Evolutionary conservation across 2,329 filamentous ascomycete species (phyloP).

Genomic region (Fusarium sp.): DNA sequence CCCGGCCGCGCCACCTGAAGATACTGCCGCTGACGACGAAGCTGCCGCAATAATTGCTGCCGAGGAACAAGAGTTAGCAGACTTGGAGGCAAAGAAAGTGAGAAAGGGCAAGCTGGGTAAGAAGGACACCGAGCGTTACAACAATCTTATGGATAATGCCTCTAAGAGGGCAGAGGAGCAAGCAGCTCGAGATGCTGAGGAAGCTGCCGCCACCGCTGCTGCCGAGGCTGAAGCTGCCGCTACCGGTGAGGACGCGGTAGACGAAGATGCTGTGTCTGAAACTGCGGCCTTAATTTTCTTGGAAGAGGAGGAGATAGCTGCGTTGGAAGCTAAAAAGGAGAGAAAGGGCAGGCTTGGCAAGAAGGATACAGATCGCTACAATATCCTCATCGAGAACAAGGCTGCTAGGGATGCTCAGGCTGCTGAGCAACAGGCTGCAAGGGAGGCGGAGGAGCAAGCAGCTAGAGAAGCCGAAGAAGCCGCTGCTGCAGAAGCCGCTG

Average conservation of each 20-base stretch:
- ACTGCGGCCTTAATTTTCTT: constrained; percentile 17
- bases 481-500: constrained; percentile 31
- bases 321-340: constrained; percentile 36
- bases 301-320: constrained; percentile 39
- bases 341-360: constrained; percentile 40
- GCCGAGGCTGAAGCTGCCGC: constrained; percentile 33
- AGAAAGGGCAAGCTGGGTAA: constrained; percentile 60
- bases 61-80: constrained; percentile 55
- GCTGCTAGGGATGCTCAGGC: constrained; percentile 42
- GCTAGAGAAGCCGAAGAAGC: constrained; percentile 46
- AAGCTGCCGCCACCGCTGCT: constrained; percentile 24
- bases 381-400: constrained; percentile 33
- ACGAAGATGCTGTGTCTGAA: constrained; percentile 33
- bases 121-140: constrained; percentile 59
- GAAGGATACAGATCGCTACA: constrained; percentile 39
- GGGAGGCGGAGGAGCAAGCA: constrained; percentile 45
- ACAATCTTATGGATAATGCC: constrained; percentile 50
- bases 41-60: constrained; percentile 28
- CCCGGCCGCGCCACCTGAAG: constrained; percentile 25
- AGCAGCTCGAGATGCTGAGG: constrained; percentile 37
- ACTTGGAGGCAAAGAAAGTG: constrained; percentile 60
- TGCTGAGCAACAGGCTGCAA: constrained; percentile 47
- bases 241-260: constrained; percentile 13
- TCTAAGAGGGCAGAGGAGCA: constrained; percentile 50
- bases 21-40: constrained; percentile 39